Evolutionary conservation across 1,284 basidiomycete genomes (phyloP), one percentile per base, ranked within the genome.

Genomic region (Apiotrichum veenhuisii): DNA sequence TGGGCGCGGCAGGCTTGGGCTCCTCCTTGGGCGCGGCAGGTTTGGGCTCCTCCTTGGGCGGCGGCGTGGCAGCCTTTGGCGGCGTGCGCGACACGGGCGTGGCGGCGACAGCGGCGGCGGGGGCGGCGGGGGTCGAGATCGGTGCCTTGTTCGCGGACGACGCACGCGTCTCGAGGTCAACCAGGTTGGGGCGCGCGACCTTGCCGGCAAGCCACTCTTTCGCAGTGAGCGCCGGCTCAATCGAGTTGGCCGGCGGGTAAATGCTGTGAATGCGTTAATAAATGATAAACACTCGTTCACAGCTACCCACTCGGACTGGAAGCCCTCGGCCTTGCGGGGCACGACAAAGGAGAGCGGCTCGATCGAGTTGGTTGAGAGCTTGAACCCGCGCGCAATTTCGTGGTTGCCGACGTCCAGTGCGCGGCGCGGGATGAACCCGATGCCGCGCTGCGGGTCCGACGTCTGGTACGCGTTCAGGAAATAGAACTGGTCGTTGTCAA

Each of bases 321-420:
- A 77, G 41, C 64, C 69, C 55, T 77, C 76, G 18, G 75, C 69
- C 64, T 89, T 93, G 64, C 94, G 85, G 14, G 94, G 95, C 20
- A 97, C 92, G 67, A 93, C 88, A 79, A 97, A 98, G 1, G 86
- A 86, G 66, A 98, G 88, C 3, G 93, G 89, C 73, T 97, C 92
- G 59, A 97, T 84, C 34, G 82, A 80, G 23, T 80, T 80, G 1
- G 83, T 85, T 5, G 86, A 83, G 27, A 97, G 83, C 78, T 98
- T 98, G 84, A 91, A 97, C 0, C 89, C 92, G 43, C 92, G 84
- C 1, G 92, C 94, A 66, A 98, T 97, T 77, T 98, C 96, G 76
- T 93, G 95, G 55, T 97, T 91, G 37, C 83, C 79, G 20, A 94
- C 87, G 69, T 85, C 91, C 64, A 98, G 83, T 0, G 89, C 85